phyloP scores from a whole-genome alignment of 2,329 filamentous ascomycete species.

The Trichoderma sp. region DNA sequence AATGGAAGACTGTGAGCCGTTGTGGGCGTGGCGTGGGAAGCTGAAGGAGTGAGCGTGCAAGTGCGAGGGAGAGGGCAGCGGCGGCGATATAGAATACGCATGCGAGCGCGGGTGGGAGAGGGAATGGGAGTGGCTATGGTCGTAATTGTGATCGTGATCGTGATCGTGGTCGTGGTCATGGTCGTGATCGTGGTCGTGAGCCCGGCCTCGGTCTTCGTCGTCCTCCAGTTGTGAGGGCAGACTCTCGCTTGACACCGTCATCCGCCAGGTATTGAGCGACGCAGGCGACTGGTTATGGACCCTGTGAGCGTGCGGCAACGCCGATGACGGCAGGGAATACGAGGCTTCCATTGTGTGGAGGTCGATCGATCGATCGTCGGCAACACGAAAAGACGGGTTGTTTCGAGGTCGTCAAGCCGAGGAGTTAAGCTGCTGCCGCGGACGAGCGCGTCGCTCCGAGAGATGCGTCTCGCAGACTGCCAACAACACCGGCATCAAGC shows the following conservation, averaged over 20 bases:
- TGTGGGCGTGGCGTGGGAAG: constrained; percentile 30
- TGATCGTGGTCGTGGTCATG: constrained; percentile 29
- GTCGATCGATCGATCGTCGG: not conserved
- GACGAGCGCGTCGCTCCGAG: constrained; percentile 6
- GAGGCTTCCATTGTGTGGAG: constrained; percentile 45
- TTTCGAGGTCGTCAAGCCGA: not conserved
- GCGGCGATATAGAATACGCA: constrained; percentile 23
- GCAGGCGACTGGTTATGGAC: constrained; percentile 39
- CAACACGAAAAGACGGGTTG: not conserved
- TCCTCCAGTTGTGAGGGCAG: constrained; percentile 31
- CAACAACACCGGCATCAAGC: constrained; percentile 3
- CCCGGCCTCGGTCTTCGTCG: constrained; percentile 29
- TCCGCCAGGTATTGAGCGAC: constrained; percentile 39
- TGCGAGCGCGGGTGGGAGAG: constrained; percentile 20
- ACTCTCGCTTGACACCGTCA: constrained; percentile 35
- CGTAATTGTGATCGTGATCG: constrained; percentile 22
- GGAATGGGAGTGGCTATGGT: constrained; percentile 25
- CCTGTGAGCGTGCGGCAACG: constrained; percentile 47
- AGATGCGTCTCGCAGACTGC: constrained; percentile 14
- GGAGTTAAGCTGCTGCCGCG: not conserved
- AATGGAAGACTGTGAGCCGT: constrained; percentile 33
- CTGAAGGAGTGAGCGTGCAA: constrained; percentile 28
- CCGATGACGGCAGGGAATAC: constrained; percentile 51
- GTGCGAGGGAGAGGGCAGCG: constrained; percentile 18
- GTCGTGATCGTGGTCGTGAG: constrained; percentile 24